Evolutionary conservation across 2,329 filamentous ascomycete genomes (phyloP).

Genomic region (Corynespora cassiicola): DNA sequence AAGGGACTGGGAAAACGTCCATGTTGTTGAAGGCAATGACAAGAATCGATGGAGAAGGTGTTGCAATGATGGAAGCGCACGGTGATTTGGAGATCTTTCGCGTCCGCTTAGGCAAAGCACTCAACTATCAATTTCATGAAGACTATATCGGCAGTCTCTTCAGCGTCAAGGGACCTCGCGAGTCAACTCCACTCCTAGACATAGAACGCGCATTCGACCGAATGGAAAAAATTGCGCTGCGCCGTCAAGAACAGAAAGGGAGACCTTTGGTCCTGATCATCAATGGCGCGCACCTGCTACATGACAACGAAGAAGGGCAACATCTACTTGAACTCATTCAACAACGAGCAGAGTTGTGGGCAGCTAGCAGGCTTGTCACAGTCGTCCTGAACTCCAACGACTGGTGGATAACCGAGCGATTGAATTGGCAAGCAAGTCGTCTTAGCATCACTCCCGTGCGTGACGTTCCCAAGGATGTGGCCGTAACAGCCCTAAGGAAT

Average conservation of each 20-base stretch:
- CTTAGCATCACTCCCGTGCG: conserved; percentile 86
- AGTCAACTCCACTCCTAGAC: conserved; percentile 85
- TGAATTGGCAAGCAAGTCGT: conserved; percentile 86
- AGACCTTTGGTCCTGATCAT: conserved; percentile 83
- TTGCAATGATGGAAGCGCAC: conserved; percentile 93
- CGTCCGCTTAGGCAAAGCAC: conserved; percentile 83
- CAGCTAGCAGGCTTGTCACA: conserved; percentile 83
- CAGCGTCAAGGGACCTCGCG: conserved; percentile 85
- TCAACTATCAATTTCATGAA: conserved; percentile 94
- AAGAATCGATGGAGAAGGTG: conserved; percentile 81
- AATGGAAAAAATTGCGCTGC: conserved; percentile 89
- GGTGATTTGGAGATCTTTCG: conserved; percentile 91
- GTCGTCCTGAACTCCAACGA: conserved; percentile 94
- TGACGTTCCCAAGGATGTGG: conserved; percentile 77
- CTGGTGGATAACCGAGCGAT: conserved; percentile 94
- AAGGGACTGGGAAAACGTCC: conserved; percentile 90
- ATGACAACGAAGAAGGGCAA: conserved; percentile 85
- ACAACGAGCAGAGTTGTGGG: conserved; percentile 92
- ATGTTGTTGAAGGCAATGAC: conserved; percentile 94
- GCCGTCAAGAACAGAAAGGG: conserved; percentile 63
- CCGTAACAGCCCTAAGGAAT: conserved; percentile 73
- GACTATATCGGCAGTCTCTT: conserved; percentile 95
- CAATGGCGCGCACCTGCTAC: conserved; percentile 86
- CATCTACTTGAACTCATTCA: conserved; percentile 90
- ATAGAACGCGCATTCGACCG: conserved; percentile 96